Base-by-base conservation (phyloP, 352 stramenopile species). In the Phytopythium ostracodes region DNA sequence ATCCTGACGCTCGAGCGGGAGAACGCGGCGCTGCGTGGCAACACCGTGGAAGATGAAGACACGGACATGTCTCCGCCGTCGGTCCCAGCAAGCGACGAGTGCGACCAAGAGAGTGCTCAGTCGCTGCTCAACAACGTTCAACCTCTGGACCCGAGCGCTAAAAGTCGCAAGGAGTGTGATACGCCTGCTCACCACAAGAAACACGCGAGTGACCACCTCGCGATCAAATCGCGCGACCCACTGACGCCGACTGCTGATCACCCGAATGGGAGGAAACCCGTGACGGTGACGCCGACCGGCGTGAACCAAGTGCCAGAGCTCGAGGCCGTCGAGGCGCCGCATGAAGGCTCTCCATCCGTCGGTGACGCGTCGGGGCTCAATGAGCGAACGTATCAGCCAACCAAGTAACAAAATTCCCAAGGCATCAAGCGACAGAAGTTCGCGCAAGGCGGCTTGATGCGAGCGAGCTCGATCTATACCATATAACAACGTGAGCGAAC, bases 1-100 rank as follows among this genome's bases (percentile, higher is more conserved):
- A 56, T 83, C 12, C 38, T 56, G 12, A 46, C 35, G 12, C 59
- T 87, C 1, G 51, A 73, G 56, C 44, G 70, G 12, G 64, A 84
- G 55, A 38, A 75, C 4, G 63, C 72, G 27, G 29, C 25, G 29
- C 49, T 75, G 52, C 10, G 33, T 12, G 33, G n/a, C 3, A 11
- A 14, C 2, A 62, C 70, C 2, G 50, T n/a, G 1, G 52, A 70
- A 47, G 43, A 70, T 33, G 27, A 64, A 42, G 43, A 72, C 14
- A 24, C 65, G 29, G 51, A 60, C 51, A 62, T 57, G 54, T 18
- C 61, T 0, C 54, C 64, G 31, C 46, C 27, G 31, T 44, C 31
- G 18, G 33, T 44, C 8, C 11, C 52, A 20, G 60, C 70, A 12
- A 74, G 68, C 24, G 29, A 36, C 36, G 54, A 60, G n/a, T 27